Conservation (phyloP, 768 basidiomycete genomes). For the Trametes gibbosa region DNA sequence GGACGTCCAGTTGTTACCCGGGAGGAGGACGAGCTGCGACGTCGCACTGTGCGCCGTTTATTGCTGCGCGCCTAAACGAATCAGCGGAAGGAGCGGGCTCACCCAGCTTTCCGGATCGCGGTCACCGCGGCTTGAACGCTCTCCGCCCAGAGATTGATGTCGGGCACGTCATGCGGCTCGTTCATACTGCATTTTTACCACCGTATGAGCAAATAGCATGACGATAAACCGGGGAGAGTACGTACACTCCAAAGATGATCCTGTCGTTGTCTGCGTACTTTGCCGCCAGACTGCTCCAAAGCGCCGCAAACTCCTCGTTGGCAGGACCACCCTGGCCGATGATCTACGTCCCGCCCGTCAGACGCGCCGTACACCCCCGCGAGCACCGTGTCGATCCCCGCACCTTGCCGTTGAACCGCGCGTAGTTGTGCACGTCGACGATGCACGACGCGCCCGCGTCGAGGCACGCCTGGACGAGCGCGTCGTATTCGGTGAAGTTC, state of each 20-base stretch:
- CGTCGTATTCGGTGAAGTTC: slow-evolving; percentile 42
- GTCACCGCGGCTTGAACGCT: slow-evolving; percentile 40
- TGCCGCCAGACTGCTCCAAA: slow-evolving; percentile 42
- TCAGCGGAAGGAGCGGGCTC: not conserved
- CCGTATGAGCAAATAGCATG: too few species aligned
- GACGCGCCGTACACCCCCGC: too few species aligned
- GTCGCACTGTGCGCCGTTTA: slow-evolving; percentile 21
- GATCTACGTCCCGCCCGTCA: slow-evolving; percentile 22
- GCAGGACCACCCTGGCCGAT: slow-evolving; percentile 42
- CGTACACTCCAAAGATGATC: slow-evolving; percentile 32
- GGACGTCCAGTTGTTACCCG: slow-evolving; percentile 41
- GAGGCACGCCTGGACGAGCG: slow-evolving; percentile 45
- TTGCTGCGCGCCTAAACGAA: not conserved
- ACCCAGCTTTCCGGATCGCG: slow-evolving; percentile 41
- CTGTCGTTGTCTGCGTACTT: slow-evolving; percentile 36
- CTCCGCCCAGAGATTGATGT: slow-evolving; percentile 34
- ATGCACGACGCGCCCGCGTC: slow-evolving; percentile 41
- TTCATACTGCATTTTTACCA: slow-evolving; percentile 37
- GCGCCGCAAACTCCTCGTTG: slow-evolving; percentile 37
- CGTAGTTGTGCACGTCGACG: slow-evolving; percentile 58
- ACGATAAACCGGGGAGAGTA: not conserved
- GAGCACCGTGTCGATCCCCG: too few species aligned
- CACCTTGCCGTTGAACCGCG: slow-evolving; percentile 46
- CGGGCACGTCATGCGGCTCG: slow-evolving; percentile 45
- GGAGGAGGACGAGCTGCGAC: slow-evolving; percentile 41